A percentile compares a stretch with the other conserved stretches of the same genome.
phyloP scores from a whole-genome alignment of 306 rosid species.

The Lathyrus oleraceus region DNA sequence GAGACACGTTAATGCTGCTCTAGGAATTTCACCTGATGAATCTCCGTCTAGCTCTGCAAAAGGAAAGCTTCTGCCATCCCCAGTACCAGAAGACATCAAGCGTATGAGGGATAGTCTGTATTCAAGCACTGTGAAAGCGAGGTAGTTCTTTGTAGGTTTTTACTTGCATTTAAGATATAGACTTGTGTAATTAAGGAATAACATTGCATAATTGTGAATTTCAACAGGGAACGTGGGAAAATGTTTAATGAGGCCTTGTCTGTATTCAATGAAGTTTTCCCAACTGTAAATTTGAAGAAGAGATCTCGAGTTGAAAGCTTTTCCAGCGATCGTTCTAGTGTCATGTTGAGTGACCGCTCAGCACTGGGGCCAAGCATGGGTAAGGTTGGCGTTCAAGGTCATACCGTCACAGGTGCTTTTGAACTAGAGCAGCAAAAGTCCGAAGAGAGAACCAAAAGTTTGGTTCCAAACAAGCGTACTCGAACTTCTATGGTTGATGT shows the following conservation, averaged over 20 bases:
- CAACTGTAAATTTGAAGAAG: conserved; percentile 78
- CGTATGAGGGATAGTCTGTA: conserved; percentile 59
- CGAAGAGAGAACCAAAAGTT: conserved; percentile 73
- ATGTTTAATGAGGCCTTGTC: conserved; percentile 75
- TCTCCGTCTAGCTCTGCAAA: conserved; percentile 80
- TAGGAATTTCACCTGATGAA: conserved; percentile 78
- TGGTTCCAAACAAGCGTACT: conserved; percentile 86
- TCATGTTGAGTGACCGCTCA: conserved; percentile 69
- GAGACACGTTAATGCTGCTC: conserved; percentile 61
- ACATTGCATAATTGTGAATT: conserved; percentile 32
- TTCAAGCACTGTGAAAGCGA: conserved; percentile 65
- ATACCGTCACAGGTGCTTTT: conserved; percentile 62
- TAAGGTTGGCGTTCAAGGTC: conserved; percentile 83
- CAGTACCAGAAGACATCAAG: conserved; percentile 73
- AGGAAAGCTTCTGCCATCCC: conserved; percentile 68
- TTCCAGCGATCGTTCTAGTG: conserved; percentile 66
- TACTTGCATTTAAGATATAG: conserved; percentile 36
- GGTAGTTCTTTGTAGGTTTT: conserved; percentile 64
- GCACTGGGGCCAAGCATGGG: conserved; percentile 62
- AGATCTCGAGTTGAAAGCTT: conserved; percentile 87
- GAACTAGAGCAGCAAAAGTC: conserved; percentile 89
- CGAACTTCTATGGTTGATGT: conserved; percentile 90
- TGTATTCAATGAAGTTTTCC: conserved; percentile 78
- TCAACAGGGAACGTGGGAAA: conserved; percentile 79
- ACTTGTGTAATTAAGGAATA: conserved; percentile 38